Percentiles rank a stretch among this genome's conserved stretches.
Conservation (phyloP, 176 grass and related monocot species). For the Bolboschoenus planiculmis region DNA sequence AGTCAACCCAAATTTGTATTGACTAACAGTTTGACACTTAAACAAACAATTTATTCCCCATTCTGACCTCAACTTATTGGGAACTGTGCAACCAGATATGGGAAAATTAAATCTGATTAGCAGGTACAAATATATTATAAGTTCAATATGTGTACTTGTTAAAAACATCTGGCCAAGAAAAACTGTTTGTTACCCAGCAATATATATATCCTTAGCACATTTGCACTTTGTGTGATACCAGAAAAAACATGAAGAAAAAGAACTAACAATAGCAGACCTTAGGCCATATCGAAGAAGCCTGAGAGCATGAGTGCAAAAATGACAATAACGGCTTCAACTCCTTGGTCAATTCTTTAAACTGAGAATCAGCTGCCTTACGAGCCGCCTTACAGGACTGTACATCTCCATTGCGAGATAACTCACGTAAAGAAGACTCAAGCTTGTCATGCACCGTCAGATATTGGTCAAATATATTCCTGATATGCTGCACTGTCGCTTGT, state of each 20-base stretch:
- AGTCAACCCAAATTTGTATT: background rate
- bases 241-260: background rate
- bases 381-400: slow-evolving; percentile 68
- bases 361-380: slow-evolving; percentile 78
- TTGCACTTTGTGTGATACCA: background rate
- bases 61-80: background rate
- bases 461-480: slow-evolving; percentile 62
- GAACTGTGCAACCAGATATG: background rate
- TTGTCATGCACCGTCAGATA: slow-evolving; percentile 71
- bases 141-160: background rate
- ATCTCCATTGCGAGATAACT: slow-evolving; percentile 83
- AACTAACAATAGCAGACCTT: slow-evolving; percentile 50
- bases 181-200: background rate
- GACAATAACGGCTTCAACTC: slow-evolving; percentile 63
- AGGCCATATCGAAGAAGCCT: slow-evolving; percentile 75
- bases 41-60: background rate
- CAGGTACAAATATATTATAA: background rate
- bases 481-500: slow-evolving; percentile 60
- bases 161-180: background rate
- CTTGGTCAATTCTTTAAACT: slow-evolving; percentile 86
- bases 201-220: background rate
- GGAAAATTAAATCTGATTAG: background rate
- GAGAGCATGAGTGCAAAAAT: slow-evolving; percentile 66
- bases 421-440: slow-evolving; percentile 65
- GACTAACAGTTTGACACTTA: background rate